These are phyloP conservation scores for Sorghum bicolor DNA, from an alignment of 176 grass and related monocot species.

Conservation along the genomic window Sorghum_bicolor_NCBIv3 NC_012872.2:16880501-16881000, in stretches of 20 bases:
- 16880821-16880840: constrained; percentile 70
- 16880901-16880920: constrained; percentile 73
- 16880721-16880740: neutral
- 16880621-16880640: neutral
- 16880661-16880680: too few relatives aligned
- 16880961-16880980: constrained; percentile 82
- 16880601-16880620: neutral
- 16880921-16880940: constrained; percentile 47
- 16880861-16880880: constrained; percentile 46
- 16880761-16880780: neutral
- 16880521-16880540: too few relatives aligned
- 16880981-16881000: constrained; percentile 59
- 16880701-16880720: neutral
- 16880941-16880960: constrained; percentile 45
- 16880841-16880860: constrained; percentile 71
- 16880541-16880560: too few relatives aligned
- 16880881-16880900: constrained; percentile 83
- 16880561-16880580: too few relatives aligned
- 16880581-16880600: too few relatives aligned
- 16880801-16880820: constrained; percentile 33
- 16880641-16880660: too few relatives aligned
- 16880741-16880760: neutral
- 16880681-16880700: neutral
- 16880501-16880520: too few relatives aligned
- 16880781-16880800: too few relatives aligned